A percentile compares a stretch with the other conserved stretches of the same genome.
phyloP scores from a whole-genome alignment of 192 early-diverging fungal species.

The Entomortierella beljakovae region DNA sequence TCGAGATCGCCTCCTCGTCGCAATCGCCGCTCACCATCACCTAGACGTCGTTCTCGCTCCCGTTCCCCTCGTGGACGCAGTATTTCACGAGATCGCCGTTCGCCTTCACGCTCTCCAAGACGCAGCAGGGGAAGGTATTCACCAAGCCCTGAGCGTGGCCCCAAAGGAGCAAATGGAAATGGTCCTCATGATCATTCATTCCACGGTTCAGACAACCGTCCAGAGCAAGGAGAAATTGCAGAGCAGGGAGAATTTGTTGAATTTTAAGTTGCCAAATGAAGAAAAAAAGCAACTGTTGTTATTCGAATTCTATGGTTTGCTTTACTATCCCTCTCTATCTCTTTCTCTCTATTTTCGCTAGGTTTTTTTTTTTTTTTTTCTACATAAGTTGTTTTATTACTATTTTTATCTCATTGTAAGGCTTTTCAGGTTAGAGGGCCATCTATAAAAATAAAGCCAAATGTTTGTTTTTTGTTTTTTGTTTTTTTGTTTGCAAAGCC shows the following conservation, averaged over 20 bases:
- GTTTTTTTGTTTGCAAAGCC: too few species aligned
- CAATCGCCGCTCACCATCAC: slow-evolving; percentile 27
- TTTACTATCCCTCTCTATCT: too few species aligned
- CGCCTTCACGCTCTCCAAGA: slow-evolving; percentile 14
- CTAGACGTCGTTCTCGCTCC: slow-evolving; percentile 31
- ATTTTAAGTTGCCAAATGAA: slow-evolving; percentile 2
- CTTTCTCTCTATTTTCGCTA: too few species aligned
- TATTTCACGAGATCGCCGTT: slow-evolving; percentile 5
- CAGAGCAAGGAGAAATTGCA: slow-evolving; percentile 14
- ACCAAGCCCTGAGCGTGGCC: slow-evolving; percentile 11
- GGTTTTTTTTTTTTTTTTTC: too few species aligned
- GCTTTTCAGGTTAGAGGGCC: too few species aligned
- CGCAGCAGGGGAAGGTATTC: neutral
- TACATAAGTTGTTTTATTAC: too few species aligned
- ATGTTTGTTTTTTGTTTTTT: too few species aligned
- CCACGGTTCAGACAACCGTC: neutral
- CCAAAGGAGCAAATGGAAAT: neutral
- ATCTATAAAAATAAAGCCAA: too few species aligned
- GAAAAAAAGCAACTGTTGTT: too few species aligned
- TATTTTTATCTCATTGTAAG: too few species aligned
- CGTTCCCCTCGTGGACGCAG: slow-evolving; percentile 41
- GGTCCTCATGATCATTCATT: neutral
- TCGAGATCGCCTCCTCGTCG: slow-evolving; percentile 35
- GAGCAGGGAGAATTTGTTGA: slow-evolving; percentile 9
- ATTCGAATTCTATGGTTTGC: too few species aligned